Conservation (phyloP, 305 asterid species). For the Ajuga reptans region DNA sequence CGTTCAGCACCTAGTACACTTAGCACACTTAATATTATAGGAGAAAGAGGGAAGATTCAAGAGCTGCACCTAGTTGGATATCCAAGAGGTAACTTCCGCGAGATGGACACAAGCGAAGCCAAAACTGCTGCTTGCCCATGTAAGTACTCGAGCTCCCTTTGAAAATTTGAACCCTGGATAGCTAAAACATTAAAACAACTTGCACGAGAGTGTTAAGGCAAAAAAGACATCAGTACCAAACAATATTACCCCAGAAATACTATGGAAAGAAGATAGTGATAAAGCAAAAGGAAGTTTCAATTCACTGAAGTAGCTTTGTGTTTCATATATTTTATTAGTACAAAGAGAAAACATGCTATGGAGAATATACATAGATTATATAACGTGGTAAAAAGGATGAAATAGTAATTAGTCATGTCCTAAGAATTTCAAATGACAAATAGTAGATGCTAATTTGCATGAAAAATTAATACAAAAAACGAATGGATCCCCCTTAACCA, state of each 20-base stretch:
- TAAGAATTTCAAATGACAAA: no score
- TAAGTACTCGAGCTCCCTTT: constrained; percentile 68
- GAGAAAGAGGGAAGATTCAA: constrained; percentile 14
- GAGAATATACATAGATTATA: not conserved
- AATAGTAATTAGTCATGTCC: not conserved
- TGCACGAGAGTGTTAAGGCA: constrained; percentile 7
- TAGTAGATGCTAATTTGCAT: not conserved
- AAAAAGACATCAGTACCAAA: constrained; percentile 10
- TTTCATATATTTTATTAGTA: constrained; percentile 5
- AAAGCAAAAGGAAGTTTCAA: not conserved
- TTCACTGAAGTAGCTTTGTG: not conserved
- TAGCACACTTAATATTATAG: constrained; percentile 1
- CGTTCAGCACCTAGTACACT: not conserved
- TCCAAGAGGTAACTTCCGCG: constrained; percentile 87
- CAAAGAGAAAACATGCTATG: constrained; percentile 14
- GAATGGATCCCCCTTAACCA: not conserved
- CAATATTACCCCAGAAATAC: constrained; percentile 14
- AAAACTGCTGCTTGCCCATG: constrained; percentile 93
- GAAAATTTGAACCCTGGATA: constrained; percentile 66
- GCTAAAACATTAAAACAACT: constrained; percentile 22
- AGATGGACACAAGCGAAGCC: constrained; percentile 86
- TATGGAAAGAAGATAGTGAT: not conserved
- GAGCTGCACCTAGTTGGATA: constrained; percentile 82
- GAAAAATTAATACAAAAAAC: not conserved
- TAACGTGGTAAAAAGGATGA: not conserved